phyloP scores from a whole-genome alignment of 495 filamentous ascomycete genomes.

The Aspergillus kassunensis region DNA sequence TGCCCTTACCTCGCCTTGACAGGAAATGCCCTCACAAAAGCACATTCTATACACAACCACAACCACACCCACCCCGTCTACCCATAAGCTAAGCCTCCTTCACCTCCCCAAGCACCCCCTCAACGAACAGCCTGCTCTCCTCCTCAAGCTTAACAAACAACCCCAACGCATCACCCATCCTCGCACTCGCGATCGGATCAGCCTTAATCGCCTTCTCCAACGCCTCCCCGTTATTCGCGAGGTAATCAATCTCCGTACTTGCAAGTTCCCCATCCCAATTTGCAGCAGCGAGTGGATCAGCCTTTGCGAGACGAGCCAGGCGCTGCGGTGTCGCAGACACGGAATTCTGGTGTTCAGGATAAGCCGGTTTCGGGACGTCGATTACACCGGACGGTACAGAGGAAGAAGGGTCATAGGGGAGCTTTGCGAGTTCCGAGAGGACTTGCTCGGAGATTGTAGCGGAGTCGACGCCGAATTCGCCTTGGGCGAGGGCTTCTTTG shows the following conservation, averaged over 20 bases:
- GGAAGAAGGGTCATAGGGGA: neutral
- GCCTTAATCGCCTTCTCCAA: constrained; percentile 23
- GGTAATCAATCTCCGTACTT: constrained; percentile 23
- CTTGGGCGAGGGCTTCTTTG: neutral
- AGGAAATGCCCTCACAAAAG: no score
- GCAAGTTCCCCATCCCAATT: constrained; percentile 24
- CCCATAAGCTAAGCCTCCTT: no score
- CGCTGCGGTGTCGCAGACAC: constrained; percentile 8
- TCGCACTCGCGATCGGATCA: constrained; percentile 16
- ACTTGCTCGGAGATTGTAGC: neutral
- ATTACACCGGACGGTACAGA: neutral
- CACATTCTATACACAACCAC: no score
- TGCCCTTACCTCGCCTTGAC: no score
- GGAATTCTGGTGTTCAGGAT: constrained; percentile 14
- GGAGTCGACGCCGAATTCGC: neutral
- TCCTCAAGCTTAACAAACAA: constrained; percentile 20
- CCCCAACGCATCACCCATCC: constrained; percentile 20
- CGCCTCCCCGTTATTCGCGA: constrained; percentile 19
- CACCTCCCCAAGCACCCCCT: constrained; percentile 10
- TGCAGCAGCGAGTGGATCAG: constrained; percentile 17
- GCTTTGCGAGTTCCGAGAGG: neutral
- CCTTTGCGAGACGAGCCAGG: constrained; percentile 13
- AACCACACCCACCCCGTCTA: no score
- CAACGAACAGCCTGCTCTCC: constrained; percentile 21
- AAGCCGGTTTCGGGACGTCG: constrained; percentile 16